Conservation (phyloP, 331 rosid genomes). For the Prunus yedoensis region DNA sequence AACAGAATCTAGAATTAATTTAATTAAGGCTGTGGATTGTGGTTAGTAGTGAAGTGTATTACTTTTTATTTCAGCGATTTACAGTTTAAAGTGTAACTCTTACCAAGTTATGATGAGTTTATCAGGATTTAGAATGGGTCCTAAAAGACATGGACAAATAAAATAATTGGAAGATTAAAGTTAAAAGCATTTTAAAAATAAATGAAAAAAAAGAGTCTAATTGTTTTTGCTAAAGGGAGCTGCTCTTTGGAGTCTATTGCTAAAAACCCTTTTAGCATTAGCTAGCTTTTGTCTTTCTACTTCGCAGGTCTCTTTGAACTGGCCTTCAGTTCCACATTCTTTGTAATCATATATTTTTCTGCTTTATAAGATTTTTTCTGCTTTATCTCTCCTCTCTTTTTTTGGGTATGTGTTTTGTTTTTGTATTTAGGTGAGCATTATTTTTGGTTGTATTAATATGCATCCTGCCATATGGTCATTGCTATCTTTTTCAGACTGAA, state of each 20-base stretch:
- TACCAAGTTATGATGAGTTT: too few relatives aligned
- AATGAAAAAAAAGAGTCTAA: too few relatives aligned
- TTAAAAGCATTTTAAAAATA: not conserved
- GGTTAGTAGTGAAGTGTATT: too few relatives aligned
- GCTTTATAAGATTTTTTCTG: not conserved
- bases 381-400: not conserved
- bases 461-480: not conserved
- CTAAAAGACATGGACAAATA: not conserved
- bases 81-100: not conserved
- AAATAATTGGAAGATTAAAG: not conserved
- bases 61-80: too few relatives aligned
- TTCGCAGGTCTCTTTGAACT: not conserved
- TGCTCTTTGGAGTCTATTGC: not conserved
- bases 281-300: not conserved
- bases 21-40: too few relatives aligned
- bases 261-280: not conserved
- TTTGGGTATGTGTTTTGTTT: not conserved
- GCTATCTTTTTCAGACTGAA: conserved; percentile 57
- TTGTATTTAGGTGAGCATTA: not conserved
- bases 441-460: not conserved
- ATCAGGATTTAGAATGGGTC: too few relatives aligned
- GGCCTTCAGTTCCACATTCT: not conserved
- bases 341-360: not conserved
- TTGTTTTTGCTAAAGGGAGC: too few relatives aligned
- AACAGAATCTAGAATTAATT: too few relatives aligned